phyloP scores from a whole-genome alignment of 176 grass and related monocot species.

The Aegilops umbellulata region DNA sequence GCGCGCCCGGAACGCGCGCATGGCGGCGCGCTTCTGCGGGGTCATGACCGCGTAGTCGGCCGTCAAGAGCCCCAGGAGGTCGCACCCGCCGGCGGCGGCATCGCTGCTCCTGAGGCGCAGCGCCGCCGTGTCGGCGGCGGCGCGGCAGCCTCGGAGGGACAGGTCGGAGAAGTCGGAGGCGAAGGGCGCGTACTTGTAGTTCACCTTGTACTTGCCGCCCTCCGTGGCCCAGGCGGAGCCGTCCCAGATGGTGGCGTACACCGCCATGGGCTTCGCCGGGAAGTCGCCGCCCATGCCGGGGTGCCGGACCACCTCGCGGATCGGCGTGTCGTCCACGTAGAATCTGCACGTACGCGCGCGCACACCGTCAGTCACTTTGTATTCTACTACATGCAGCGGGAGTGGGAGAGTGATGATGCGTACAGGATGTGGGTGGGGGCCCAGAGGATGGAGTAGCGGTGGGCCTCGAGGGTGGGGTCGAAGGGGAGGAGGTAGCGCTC shows the following conservation, averaged over 20 bases:
- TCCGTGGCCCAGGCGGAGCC: conserved; percentile 81
- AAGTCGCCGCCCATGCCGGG: conserved; percentile 73
- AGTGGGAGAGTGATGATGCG: neutral
- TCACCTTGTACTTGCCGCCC: conserved; percentile 74
- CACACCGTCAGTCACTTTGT: neutral
- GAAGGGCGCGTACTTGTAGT: conserved; percentile 87
- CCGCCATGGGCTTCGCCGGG: conserved; percentile 80
- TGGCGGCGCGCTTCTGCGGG: conserved; percentile 63
- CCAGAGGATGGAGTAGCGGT: conserved; percentile 80
- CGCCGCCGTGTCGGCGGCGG: conserved; percentile 32
- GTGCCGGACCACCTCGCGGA: conserved; percentile 65
- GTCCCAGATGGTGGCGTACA: conserved; percentile 87
- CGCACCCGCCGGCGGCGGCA: neutral
- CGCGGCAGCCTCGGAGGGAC: conserved; percentile 42
- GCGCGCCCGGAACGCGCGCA: conserved; percentile 57
- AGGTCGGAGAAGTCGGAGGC: conserved; percentile 53
- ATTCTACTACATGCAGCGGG: neutral
- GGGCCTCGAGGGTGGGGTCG: conserved; percentile 60
- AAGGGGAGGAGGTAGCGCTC: conserved; percentile 90
- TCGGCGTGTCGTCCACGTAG: conserved; percentile 73
- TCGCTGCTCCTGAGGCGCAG: conserved; percentile 17
- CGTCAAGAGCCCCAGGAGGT: conserved; percentile 45
- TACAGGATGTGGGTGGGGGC: conserved; percentile 70
- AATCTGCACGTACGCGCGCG: conserved; percentile 34
- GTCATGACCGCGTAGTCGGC: conserved; percentile 65